These are phyloP conservation scores for Cercospora canescens DNA, from an alignment of 2,329 filamentous ascomycete species.

Conservation along the genomic window DNA sequence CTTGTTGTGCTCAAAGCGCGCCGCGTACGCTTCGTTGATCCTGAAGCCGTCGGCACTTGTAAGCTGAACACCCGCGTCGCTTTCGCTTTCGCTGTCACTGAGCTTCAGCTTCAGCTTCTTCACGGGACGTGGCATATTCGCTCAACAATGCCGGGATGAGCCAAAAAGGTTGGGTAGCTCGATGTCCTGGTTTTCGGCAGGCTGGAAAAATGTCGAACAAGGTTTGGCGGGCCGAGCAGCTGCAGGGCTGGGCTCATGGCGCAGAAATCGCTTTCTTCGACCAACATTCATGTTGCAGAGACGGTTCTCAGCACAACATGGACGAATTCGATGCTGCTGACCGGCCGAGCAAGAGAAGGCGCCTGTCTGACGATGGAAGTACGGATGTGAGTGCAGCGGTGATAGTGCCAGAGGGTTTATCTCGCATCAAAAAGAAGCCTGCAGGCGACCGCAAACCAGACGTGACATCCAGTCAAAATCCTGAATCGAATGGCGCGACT, in stretches of 20 bases:
- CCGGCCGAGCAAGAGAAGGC: conserved; percentile 17
- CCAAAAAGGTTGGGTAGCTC: background rate
- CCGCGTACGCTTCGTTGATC: conserved; percentile 88
- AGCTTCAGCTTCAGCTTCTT: conserved; percentile 36
- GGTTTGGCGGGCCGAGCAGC: conserved; percentile 1
- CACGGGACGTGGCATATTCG: conserved; percentile 28
- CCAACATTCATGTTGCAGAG: background rate
- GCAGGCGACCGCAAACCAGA: background rate
- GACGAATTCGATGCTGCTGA: conserved; percentile 7
- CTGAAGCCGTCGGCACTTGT: conserved; percentile 54
- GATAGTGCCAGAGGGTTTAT: conserved; percentile 2
- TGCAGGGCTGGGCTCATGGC: conserved; percentile 1
- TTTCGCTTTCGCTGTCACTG: conserved; percentile 26
- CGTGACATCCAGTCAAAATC: background rate
- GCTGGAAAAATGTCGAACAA: conserved; percentile 6
- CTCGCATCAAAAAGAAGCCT: conserved; percentile 9
- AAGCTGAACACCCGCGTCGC: conserved; percentile 28
- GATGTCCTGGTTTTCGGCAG: background rate
- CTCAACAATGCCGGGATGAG: background rate
- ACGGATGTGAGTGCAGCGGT: background rate
- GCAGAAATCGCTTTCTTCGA: background rate
- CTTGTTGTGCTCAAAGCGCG: conserved; percentile 93
- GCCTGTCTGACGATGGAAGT: conserved; percentile 16
- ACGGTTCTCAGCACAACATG: conserved; percentile 7
- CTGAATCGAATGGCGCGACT: background rate